Evolutionary conservation across 345 rosid species (phyloP).

Genomic region (Bruguiera sexangula): DNA sequence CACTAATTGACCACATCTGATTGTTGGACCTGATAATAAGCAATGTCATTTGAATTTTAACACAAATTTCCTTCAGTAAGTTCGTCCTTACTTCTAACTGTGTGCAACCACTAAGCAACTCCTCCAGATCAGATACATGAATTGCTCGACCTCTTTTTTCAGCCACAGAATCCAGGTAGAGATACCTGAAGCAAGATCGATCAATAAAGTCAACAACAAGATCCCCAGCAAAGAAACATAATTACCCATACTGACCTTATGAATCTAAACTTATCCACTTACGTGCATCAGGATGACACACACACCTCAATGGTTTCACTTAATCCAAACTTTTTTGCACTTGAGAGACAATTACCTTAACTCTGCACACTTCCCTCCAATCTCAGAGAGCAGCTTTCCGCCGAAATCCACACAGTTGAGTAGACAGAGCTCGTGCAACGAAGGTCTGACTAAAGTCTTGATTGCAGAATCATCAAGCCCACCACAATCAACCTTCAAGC

Average conservation of each 20-base stretch:
- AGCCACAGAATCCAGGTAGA: conserved; percentile 81
- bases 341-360: conserved; percentile 42
- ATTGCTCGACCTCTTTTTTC: conserved; percentile 72
- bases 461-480: conserved; percentile 65
- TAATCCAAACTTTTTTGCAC: not conserved
- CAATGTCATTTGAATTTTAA: not conserved
- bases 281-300: not conserved
- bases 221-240: not conserved
- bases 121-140: conserved; percentile 70
- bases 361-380: conserved; percentile 64
- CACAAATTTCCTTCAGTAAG: conserved; percentile 2
- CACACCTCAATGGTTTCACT: not conserved
- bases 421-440: conserved; percentile 62
- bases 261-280: not conserved
- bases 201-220: conserved; percentile 19
- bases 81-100: conserved; percentile 74
- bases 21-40: not conserved
- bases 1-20: too few species aligned
- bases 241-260: not conserved
- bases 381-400: conserved; percentile 73
- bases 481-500: conserved; percentile 76
- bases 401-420: conserved; percentile 70
- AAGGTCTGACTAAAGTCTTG: conserved; percentile 49
- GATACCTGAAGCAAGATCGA: conserved; percentile 41
- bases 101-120: conserved; percentile 69